Conservation (phyloP, 108 stramenopile genomes). For the Hondaea fermentalgiana region DNA sequence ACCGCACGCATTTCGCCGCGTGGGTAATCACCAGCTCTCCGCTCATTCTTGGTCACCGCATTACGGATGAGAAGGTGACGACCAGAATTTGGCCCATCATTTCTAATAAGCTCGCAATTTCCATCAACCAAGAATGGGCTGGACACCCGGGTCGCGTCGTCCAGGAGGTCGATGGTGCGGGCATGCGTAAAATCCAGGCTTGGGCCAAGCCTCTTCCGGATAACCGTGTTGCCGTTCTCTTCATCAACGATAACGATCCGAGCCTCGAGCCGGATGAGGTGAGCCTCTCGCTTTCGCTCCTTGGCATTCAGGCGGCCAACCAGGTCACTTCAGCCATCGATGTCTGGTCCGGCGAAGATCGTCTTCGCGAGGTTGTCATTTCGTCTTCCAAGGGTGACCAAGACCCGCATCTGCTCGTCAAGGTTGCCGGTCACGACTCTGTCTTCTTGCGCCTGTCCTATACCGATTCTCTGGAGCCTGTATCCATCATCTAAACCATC, state of each 20-base stretch:
- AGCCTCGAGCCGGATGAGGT: neutral
- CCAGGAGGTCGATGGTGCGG: neutral
- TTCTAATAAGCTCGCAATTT: slow-evolving; percentile 29
- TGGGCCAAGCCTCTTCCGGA: neutral
- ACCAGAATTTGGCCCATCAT: slow-evolving; percentile 39
- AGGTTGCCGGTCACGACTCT: too few species aligned
- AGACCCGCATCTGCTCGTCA: too few species aligned
- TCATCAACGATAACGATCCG: neutral
- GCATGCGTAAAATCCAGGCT: neutral
- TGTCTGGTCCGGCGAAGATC: neutral
- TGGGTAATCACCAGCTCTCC: slow-evolving; percentile 45
- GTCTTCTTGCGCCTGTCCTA: too few species aligned
- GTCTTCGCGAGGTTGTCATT: neutral
- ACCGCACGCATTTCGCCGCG: slow-evolving; percentile 37
- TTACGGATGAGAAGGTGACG: slow-evolving; percentile 30
- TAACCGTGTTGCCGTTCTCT: neutral
- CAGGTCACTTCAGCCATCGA: neutral
- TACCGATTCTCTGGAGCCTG: too few species aligned
- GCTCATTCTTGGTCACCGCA: slow-evolving; percentile 35
- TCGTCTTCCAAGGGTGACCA: neutral
- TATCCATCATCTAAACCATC: too few species aligned
- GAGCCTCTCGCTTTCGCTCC: neutral
- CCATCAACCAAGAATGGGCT: slow-evolving; percentile 40
- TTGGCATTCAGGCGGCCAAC: neutral
- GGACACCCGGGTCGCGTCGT: slow-evolving; percentile 32